Conservation (phyloP, 2,329 filamentous ascomycete species). For the Phyllachora maydis region DNA sequence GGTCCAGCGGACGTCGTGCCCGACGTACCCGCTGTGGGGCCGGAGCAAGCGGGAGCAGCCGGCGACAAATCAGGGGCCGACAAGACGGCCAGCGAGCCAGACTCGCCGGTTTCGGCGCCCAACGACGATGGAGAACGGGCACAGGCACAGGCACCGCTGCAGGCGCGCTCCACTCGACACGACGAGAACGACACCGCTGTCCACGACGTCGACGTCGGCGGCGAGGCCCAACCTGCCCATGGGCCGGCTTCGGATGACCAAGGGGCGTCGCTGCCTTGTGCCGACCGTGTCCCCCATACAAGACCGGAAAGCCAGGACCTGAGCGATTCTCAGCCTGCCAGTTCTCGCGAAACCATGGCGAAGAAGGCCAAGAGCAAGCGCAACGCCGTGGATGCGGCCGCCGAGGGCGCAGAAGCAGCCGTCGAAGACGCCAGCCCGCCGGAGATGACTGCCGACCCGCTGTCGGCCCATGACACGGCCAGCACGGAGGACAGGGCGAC, state of each 20-base stretch:
- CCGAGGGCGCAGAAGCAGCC: constrained; percentile 1
- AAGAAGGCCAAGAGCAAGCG: constrained; percentile 13
- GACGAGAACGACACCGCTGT: constrained; percentile 1
- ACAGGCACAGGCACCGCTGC: no score
- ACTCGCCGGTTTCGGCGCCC: constrained; percentile 9
- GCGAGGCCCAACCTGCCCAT: constrained; percentile 3
- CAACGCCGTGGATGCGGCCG: constrained; percentile 6
- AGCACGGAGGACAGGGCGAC: neutral
- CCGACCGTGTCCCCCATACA: constrained; percentile 3
- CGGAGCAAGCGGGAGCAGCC: constrained; percentile 4
- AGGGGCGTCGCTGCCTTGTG: constrained; percentile 3
- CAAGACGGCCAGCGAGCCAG: constrained; percentile 6
- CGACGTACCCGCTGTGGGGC: constrained; percentile 1
- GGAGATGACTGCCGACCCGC: neutral
- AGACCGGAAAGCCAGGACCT: constrained; percentile 8
- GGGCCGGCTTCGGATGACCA: constrained; percentile 5
- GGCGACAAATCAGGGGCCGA: constrained; percentile 8
- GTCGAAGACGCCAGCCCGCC: neutral
- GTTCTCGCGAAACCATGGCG: constrained; percentile 8
- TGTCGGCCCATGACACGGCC: neutral
- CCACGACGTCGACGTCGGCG: constrained; percentile 1
- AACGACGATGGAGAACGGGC: no score
- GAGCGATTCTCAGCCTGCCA: no score
- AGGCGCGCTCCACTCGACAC: constrained; percentile 1
- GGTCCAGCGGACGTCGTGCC: constrained; percentile 1